Conservation (phyloP, 352 stramenopile species). For the Pythium insidiosum region DNA sequence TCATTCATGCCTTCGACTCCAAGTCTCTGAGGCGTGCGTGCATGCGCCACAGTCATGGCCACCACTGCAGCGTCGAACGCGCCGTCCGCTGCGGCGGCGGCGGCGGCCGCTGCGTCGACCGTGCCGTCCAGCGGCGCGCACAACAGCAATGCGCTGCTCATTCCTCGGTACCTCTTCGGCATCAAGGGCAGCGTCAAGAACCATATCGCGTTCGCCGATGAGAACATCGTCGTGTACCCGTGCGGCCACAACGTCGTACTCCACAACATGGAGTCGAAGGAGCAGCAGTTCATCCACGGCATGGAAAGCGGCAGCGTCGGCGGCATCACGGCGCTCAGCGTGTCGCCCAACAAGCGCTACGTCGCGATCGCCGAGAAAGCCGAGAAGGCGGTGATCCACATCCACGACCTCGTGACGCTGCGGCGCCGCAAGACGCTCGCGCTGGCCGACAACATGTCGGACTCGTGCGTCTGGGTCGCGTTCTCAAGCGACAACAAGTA, state of each 20-base stretch:
- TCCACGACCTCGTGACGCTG: constrained; percentile 87
- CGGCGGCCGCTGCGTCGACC: background rate
- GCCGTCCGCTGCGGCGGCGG: too few species aligned
- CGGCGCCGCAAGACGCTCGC: constrained; percentile 81
- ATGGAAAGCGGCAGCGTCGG: constrained; percentile 56
- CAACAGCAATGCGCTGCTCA: constrained; percentile 21
- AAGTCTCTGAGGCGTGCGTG: too few species aligned
- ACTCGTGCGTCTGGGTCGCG: constrained; percentile 67
- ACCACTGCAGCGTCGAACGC: too few species aligned
- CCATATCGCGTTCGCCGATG: constrained; percentile 79
- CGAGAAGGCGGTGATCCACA: constrained; percentile 78
- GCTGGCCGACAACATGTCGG: constrained; percentile 67
- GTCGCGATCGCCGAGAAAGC: constrained; percentile 85
- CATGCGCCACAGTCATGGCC: too few species aligned
- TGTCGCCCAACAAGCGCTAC: constrained; percentile 78
- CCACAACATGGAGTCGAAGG: constrained; percentile 85
- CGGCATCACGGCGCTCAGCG: constrained; percentile 83
- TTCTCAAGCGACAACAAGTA: constrained; percentile 91
- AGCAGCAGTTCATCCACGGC: constrained; percentile 87
- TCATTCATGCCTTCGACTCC: too few species aligned
- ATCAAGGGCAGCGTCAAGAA: constrained; percentile 80
- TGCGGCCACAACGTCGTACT: constrained; percentile 85
- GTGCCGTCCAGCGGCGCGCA: constrained; percentile 3
- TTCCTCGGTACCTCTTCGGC: constrained; percentile 75
- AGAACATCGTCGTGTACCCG: constrained; percentile 81